Evolutionary conservation across 2,329 filamentous ascomycete genomes (phyloP).

Genomic region (Blastomyces silverae): DNA sequence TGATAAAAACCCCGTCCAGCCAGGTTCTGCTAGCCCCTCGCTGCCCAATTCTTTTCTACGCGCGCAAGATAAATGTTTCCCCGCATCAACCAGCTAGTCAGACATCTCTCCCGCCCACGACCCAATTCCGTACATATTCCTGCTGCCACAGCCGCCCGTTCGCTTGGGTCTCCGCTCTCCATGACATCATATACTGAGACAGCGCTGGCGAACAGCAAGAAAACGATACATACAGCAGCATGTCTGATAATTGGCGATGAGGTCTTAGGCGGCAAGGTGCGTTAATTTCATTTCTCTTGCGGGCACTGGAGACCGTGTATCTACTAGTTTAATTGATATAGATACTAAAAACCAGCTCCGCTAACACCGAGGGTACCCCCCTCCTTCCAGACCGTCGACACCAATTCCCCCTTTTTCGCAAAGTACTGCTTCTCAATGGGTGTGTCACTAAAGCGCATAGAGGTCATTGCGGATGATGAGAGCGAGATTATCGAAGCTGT

Average conservation of each 20-base stretch:
- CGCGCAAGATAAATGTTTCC: conserved; percentile 59
- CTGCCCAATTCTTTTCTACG: background rate
- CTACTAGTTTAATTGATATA: background rate
- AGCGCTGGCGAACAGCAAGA: conserved; percentile 31
- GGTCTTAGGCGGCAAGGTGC: conserved; percentile 86
- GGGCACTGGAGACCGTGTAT: background rate
- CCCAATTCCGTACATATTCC: conserved; percentile 51
- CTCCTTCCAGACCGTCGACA: conserved; percentile 53
- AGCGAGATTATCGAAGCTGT: conserved; percentile 83
- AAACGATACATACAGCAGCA: conserved; percentile 78
- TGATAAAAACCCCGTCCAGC: background rate
- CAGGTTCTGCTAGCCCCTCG: background rate
- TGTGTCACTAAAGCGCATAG: conserved; percentile 69
- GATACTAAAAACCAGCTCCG: background rate
- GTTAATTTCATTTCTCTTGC: conserved; percentile 22
- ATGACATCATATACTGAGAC: conserved; percentile 41
- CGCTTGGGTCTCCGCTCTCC: conserved; percentile 24
- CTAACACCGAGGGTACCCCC: background rate
- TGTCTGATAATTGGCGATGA: conserved; percentile 97
- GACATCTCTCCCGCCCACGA: conserved; percentile 61
- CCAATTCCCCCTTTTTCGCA: conserved; percentile 59
- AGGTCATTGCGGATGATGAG: conserved; percentile 92
- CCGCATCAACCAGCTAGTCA: conserved; percentile 64
- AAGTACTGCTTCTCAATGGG: conserved; percentile 60
- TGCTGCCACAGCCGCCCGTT: conserved; percentile 30